These are phyloP conservation scores for Fusarium sublunatum DNA, from an alignment of 2,329 filamentous ascomycete genomes.

Conservation along the genomic window DNA sequence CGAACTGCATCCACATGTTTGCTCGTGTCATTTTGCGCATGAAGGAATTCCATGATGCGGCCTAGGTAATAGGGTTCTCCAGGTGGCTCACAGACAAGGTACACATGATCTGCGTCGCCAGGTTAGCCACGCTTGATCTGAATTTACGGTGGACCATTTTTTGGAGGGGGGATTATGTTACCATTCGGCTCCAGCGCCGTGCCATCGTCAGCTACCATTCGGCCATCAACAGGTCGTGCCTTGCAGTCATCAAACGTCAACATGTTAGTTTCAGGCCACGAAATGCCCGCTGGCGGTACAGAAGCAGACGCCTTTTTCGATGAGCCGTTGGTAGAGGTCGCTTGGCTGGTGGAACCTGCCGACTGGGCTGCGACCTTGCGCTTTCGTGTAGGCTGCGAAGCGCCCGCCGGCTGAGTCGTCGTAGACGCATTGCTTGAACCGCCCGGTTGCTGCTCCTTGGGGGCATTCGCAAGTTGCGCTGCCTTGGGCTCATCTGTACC, in stretches of 20 bases:
- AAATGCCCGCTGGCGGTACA: conserved; percentile 54
- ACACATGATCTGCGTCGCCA: conserved; percentile 75
- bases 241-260: conserved; percentile 83
- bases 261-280: conserved; percentile 79
- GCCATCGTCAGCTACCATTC: conserved; percentile 90
- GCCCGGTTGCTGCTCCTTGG: conserved; percentile 52
- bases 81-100: conserved; percentile 95
- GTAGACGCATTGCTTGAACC: conserved; percentile 45
- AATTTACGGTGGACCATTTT: conserved; percentile 39
- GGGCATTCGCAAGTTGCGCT: conserved; percentile 49
- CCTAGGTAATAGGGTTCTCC: conserved; percentile 98
- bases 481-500: conserved; percentile 55
- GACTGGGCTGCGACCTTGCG: conserved; percentile 75
- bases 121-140: conserved; percentile 48
- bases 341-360: conserved; percentile 40
- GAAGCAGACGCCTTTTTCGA: conserved; percentile 42
- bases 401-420: conserved; percentile 62
- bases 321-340: conserved; percentile 38
- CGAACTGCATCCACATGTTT: conserved; percentile 86
- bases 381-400: conserved; percentile 75
- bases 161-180: conserved; percentile 54
- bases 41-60: conserved; percentile 98
- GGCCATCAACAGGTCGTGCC: conserved; percentile 76
- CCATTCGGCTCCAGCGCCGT: conserved; percentile 86
- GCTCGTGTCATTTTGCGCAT: conserved; percentile 77